These are phyloP conservation scores for Daldinia grandis DNA, from an alignment of 495 filamentous ascomycete genomes.

Conservation along the genomic window DNA sequence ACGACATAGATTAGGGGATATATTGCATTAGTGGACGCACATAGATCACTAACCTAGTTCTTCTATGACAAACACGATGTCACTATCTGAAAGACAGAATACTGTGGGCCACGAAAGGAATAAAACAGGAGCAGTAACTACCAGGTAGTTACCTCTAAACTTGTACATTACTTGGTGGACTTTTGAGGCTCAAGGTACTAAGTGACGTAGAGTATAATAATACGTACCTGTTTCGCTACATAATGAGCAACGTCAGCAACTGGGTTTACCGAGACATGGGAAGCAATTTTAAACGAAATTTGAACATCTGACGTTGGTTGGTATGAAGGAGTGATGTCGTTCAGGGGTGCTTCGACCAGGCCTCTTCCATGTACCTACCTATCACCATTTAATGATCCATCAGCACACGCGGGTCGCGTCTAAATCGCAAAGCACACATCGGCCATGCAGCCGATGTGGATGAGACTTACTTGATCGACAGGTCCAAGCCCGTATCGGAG, in stretches of 20 bases:
- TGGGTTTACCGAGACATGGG: background rate
- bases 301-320: background rate
- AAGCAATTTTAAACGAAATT: background rate
- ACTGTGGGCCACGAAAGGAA: background rate
- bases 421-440: background rate
- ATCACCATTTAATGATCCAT: background rate
- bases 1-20: slow-evolving; percentile 15
- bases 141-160: no score
- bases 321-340: background rate
- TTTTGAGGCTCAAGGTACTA: background rate
- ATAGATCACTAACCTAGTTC: slow-evolving; percentile 21
- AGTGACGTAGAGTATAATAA: background rate
- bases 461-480: background rate
- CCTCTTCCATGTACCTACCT: background rate
- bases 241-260: background rate
- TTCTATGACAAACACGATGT: slow-evolving; percentile 22
- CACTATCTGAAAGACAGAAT: slow-evolving; percentile 1
- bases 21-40: slow-evolving; percentile 1
- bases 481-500: background rate
- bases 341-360: background rate
- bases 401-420: background rate
- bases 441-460: background rate
- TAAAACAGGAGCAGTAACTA: background rate
- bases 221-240: background rate
- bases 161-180: background rate